phyloP scores from a whole-genome alignment of 1,284 basidiomycete species.

The Salmacisia buchloeana region DNA sequence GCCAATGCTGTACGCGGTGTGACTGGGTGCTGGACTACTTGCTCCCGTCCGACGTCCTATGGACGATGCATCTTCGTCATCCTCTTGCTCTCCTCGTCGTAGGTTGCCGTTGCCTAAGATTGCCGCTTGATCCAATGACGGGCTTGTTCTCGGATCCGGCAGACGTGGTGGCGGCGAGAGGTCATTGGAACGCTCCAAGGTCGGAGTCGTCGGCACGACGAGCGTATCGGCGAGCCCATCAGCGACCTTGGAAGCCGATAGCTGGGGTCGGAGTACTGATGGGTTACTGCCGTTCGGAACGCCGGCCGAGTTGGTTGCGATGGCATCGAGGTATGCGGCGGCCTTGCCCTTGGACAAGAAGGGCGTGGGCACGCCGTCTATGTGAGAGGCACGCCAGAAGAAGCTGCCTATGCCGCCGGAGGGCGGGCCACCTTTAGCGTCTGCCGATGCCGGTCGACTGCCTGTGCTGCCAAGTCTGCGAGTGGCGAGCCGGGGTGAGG shows the following conservation, averaged over 20 bases:
- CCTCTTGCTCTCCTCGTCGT: neutral
- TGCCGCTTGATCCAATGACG: neutral
- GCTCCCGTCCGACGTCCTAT: neutral
- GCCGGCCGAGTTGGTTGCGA: neutral
- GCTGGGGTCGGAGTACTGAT: too few relatives aligned
- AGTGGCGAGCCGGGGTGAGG: too few relatives aligned
- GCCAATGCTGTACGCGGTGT: neutral
- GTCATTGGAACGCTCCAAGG: neutral
- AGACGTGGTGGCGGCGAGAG: neutral
- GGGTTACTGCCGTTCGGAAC: too few relatives aligned
- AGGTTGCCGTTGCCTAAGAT: neutral
- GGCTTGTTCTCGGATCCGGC: neutral
- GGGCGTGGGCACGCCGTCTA: neutral
- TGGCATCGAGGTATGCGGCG: neutral
- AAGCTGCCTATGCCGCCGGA: neutral
- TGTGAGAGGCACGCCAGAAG: conserved; percentile 5
- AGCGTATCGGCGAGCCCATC: neutral
- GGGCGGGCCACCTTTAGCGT: neutral
- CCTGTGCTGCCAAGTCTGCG: too few relatives aligned
- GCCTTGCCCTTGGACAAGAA: neutral
- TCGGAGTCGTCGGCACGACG: neutral
- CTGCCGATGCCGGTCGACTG: neutral
- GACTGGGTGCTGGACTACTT: conserved; percentile 1
- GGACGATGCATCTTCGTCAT: neutral
- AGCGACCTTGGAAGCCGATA: too few relatives aligned